A percentile compares a stretch with the other conserved stretches of the same genome.
Conservation (phyloP, 495 filamentous ascomycete genomes). For the Xylaria curta region DNA sequence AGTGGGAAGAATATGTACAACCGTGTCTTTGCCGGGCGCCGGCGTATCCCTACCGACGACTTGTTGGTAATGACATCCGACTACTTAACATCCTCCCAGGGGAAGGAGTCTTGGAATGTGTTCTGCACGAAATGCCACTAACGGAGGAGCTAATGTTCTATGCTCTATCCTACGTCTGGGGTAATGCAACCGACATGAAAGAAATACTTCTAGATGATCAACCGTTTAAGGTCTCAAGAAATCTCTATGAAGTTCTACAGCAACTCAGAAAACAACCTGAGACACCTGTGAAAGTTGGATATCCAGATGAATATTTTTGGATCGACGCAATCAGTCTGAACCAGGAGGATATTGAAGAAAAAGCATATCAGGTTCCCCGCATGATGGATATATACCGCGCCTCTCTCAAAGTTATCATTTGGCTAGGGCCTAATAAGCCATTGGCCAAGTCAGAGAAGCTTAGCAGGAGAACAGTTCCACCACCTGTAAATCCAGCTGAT, state of each 20-base stretch:
- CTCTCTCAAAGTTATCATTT: neutral
- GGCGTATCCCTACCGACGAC: neutral
- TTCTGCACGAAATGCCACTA: slow-evolving; percentile 12
- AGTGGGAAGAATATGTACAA: neutral
- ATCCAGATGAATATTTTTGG: slow-evolving; percentile 11
- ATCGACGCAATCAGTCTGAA: slow-evolving; percentile 9
- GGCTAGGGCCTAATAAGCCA: slow-evolving; percentile 13
- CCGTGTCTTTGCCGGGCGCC: neutral
- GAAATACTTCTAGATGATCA: neutral
- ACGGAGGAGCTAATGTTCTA: neutral
- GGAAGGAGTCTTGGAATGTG: neutral
- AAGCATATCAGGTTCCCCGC: neutral
- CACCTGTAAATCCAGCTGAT: neutral
- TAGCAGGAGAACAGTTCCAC: neutral
- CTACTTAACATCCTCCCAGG: slow-evolving; percentile 6
- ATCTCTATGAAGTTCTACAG: neutral
- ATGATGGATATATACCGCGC: slow-evolving; percentile 14
- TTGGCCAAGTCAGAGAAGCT: neutral
- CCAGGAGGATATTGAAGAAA: neutral
- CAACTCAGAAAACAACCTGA: neutral
- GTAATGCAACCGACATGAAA: neutral
- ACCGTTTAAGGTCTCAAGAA: neutral
- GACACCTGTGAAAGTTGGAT: neutral
- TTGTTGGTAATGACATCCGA: slow-evolving; percentile 2
- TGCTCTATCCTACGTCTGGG: slow-evolving; percentile 11